Conservation (phyloP, 768 basidiomycete species). For the Filobasidium wieringae region DNA sequence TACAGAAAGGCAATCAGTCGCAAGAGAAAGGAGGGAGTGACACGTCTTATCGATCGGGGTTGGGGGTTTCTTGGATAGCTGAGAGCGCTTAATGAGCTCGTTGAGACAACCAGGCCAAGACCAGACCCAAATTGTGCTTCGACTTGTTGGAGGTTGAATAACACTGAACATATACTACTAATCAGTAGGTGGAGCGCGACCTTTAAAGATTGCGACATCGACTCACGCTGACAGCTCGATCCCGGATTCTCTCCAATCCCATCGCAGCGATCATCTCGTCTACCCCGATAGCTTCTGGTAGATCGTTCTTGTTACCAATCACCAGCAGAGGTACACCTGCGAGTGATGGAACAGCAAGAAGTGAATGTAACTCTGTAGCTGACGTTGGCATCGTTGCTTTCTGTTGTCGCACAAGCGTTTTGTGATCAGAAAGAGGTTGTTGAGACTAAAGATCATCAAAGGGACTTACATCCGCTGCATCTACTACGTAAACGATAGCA, state of each 20-base stretch:
- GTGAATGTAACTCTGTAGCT: conserved; percentile 69
- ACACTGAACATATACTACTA: conserved; percentile 53
- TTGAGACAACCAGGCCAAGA: conserved; percentile 73
- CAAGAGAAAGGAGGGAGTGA: no score
- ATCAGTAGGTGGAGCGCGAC: not conserved
- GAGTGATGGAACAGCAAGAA: conserved; percentile 56
- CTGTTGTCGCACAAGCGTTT: conserved; percentile 39
- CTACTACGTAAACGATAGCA: conserved; percentile 87
- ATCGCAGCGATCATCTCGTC: conserved; percentile 70
- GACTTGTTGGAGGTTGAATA: conserved; percentile 69
- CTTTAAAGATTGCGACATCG: not conserved
- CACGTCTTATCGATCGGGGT: no score
- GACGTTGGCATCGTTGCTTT: conserved; percentile 70
- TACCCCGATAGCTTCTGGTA: conserved; percentile 61
- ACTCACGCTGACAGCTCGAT: conserved; percentile 75
- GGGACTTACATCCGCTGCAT: conserved; percentile 65
- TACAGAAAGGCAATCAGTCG: no score
- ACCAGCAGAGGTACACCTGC: conserved; percentile 68
- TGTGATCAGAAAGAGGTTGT: not conserved
- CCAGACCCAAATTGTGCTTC: conserved; percentile 84
- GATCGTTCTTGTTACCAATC: conserved; percentile 86
- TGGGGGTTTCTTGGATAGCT: not conserved
- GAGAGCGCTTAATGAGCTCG: conserved; percentile 43
- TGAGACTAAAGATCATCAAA: not conserved
- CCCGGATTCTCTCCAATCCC: conserved; percentile 70